Conservation (phyloP, 202 grass and related monocot species). For the Hordeum pubiflorum region DNA sequence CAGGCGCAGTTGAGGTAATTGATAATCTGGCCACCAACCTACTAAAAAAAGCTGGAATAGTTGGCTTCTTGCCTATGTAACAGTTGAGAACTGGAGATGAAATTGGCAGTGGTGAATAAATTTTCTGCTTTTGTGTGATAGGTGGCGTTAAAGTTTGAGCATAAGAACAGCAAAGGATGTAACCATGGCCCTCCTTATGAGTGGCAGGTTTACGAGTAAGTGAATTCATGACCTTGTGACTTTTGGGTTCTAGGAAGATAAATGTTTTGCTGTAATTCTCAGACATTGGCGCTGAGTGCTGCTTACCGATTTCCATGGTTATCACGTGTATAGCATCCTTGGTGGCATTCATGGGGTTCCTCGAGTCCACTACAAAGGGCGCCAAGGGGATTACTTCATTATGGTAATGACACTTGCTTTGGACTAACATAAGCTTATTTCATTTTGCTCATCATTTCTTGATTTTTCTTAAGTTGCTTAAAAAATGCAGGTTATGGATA, state of each 20-base stretch:
- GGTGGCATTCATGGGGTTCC: conserved; percentile 90
- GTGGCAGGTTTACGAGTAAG: conserved; percentile 95
- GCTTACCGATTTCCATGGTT: conserved; percentile 5
- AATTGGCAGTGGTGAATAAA: conserved; percentile 2
- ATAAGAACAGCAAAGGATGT: conserved; percentile 92
- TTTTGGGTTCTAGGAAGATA: conserved; percentile 15
- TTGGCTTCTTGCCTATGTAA: neutral
- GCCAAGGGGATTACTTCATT: conserved; percentile 91
- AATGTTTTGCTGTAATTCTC: conserved; percentile 9
- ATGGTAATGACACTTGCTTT: conserved; percentile 58
- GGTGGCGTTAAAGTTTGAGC: conserved; percentile 97
- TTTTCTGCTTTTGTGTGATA: conserved; percentile 20
- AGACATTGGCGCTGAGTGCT: neutral
- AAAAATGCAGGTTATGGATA: conserved; percentile 92
- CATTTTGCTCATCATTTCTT: conserved; percentile 16
- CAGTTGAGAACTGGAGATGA: neutral
- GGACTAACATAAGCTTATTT: conserved; percentile 12
- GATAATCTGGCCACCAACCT: neutral
- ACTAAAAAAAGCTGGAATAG: neutral
- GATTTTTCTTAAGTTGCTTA: conserved; percentile 23
- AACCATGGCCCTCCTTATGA: conserved; percentile 84
- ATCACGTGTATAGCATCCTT: conserved; percentile 39
- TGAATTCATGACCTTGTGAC: conserved; percentile 20
- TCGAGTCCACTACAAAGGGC: conserved; percentile 90
- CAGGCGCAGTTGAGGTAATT: conserved; percentile 67